Percentiles rank a stretch among this genome's conserved stretches.
Evolutionary conservation across 768 basidiomycete species (phyloP).

Genomic region (Mrakia frigida): DNA sequence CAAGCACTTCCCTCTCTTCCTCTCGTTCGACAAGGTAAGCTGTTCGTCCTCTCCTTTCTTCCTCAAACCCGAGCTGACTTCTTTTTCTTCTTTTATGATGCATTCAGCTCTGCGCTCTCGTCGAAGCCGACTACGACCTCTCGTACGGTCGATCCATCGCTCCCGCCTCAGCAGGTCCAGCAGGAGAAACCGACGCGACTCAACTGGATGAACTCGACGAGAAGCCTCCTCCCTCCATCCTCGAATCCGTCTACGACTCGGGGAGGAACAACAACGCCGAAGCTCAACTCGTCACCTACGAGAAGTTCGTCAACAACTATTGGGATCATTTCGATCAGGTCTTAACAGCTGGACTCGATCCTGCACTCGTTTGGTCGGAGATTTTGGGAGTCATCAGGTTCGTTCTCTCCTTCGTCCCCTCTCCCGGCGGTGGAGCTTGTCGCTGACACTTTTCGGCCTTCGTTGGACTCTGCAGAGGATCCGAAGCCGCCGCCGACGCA

Average conservation of each 20-base stretch:
- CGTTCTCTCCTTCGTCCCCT: neutral
- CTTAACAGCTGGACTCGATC: constrained; percentile 22
- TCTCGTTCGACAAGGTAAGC: neutral
- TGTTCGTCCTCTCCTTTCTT: neutral
- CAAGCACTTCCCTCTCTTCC: neutral
- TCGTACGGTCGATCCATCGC: neutral
- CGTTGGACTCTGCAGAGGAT: neutral
- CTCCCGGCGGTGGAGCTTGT: no score
- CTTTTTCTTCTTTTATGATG: constrained; percentile 21
- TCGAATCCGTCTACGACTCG: no score
- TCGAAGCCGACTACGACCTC: constrained; percentile 30
- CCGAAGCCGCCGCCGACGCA: neutral
- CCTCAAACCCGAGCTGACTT: constrained; percentile 28
- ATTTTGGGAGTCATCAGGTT: constrained; percentile 29
- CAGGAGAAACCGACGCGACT: no score
- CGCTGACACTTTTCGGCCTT: neutral
- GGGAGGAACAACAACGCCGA: no score
- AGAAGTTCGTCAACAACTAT: constrained; percentile 16
- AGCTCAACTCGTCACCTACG: constrained; percentile 12
- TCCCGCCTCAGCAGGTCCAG: no score
- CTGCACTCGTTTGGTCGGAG: constrained; percentile 13
- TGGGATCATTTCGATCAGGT: constrained; percentile 30
- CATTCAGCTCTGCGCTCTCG: constrained; percentile 17
- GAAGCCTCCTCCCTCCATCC: no score
- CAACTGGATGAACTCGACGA: no score